phyloP scores from a whole-genome alignment of 495 filamentous ascomycete genomes.

The Collariella sp. region DNA sequence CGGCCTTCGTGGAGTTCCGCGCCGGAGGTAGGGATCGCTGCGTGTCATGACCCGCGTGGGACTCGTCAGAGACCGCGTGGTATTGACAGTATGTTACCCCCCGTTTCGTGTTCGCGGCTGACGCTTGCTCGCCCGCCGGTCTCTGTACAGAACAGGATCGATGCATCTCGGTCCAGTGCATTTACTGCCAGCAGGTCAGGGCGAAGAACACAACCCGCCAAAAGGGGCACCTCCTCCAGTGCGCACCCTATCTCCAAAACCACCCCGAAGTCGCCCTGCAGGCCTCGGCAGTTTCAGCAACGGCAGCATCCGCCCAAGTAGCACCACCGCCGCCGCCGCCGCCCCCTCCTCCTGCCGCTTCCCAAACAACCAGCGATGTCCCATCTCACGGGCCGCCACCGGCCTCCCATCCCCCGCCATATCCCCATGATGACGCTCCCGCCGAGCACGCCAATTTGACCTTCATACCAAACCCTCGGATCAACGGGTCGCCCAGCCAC shows the following conservation, averaged over 20 bases:
- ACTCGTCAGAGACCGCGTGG: background rate
- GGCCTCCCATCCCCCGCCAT: background rate
- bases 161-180: constrained; percentile 23
- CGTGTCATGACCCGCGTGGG: background rate
- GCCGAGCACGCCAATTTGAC: constrained; percentile 15
- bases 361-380: constrained; percentile 1
- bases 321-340: background rate
- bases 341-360: background rate
- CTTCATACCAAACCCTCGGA: constrained; percentile 25
- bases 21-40: constrained; percentile 18
- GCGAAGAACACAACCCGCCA: constrained; percentile 31
- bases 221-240: constrained; percentile 24
- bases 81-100: constrained; percentile 5
- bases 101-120: constrained; percentile 3
- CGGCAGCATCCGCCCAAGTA: background rate
- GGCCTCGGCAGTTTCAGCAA: background rate
- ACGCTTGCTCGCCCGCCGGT: background rate
- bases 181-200: constrained; percentile 21
- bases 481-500: constrained; percentile 18
- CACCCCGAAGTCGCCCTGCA: constrained; percentile 22
- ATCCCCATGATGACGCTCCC: background rate
- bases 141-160: constrained; percentile 13
- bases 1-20: constrained; percentile 23
- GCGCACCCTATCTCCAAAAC: constrained; percentile 18
- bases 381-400: background rate